Evolutionary conservation across 768 basidiomycete species (phyloP), one percentile per base, ranked within the genome.

Genomic region (Sporobolomyces pararoseus): DNA sequence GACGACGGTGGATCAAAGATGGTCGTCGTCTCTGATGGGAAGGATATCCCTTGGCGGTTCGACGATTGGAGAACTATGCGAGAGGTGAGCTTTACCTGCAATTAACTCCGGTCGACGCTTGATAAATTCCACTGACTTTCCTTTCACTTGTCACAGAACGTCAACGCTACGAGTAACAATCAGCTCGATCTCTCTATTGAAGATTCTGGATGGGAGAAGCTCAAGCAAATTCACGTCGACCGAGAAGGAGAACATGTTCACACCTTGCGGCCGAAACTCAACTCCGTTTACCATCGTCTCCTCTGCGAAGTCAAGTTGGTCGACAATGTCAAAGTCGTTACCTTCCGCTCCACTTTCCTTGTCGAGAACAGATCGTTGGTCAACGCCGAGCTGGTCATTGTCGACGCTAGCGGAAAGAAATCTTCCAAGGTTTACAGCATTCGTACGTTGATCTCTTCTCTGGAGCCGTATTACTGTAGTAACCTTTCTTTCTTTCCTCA

Each of bases 11-110:
- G 19, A 58, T 47, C 44, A 39, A 50, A 7, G 42, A 65, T n/a
- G 58, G 63, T 17, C 57, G 66, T 39, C 55, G 68, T 99, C 44
- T 81, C 85, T 25, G 85, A 91, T 72, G 88, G 89, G 44, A 84
- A 90, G 76, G 86, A 83, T 12, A 82, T 90, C 6, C 94, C 97
- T 65, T 98, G 96, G 96, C 84, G 96, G 64, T 97, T 98, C 76
- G 93, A 97, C 77, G 94, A 98, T 76, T 92, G 91, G 89, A 88
- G 88, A 78, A 88, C 88, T 6, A 87, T 90, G 82, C 86, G 96
- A 77, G 96, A 99, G 82, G 93, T 91, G 77, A 69, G 83, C 63
- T n/a, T n/a, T n/a, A n/a, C n/a, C n/a, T n/a, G n/a, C n/a, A n/a
- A n/a, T n/a, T n/a, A n/a, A n/a, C n/a, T 72, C 23, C 53, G 52